These are phyloP conservation scores for Neurospora tetraspora DNA, from an alignment of 495 filamentous ascomycete species.

Conservation along the genomic window DNA sequence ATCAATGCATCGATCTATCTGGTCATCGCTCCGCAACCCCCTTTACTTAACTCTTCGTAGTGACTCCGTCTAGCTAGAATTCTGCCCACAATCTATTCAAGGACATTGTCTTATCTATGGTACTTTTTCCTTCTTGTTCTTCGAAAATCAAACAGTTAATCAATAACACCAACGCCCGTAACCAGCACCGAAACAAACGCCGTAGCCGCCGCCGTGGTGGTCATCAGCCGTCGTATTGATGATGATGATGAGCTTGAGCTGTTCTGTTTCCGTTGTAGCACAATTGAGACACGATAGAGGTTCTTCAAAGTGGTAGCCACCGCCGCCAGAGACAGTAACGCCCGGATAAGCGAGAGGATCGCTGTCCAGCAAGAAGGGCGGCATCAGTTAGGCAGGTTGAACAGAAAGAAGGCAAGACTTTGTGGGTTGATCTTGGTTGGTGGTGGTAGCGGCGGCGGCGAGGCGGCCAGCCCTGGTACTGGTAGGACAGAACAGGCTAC, in stretches of 20 bases:
- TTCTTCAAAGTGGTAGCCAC: background rate
- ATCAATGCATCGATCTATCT: background rate
- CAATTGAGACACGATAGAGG: background rate
- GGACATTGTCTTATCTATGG: background rate
- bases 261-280: background rate
- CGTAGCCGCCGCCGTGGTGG: background rate
- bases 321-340: background rate
- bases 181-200: background rate
- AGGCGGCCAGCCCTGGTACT: background rate
- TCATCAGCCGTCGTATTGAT: background rate
- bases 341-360: background rate
- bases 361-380: background rate
- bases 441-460: background rate
- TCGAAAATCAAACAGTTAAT: background rate
- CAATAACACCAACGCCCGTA: background rate
- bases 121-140: background rate
- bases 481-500: constrained; percentile 7
- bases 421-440: background rate
- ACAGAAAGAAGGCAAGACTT: background rate
- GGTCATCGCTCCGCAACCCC: background rate
- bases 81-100: background rate
- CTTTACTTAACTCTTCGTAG: background rate
- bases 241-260: background rate
- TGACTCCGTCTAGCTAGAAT: background rate
- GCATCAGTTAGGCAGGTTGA: background rate